These are phyloP conservation scores for Trichothecium sympodiale DNA, from an alignment of 2,329 filamentous ascomycete genomes.

Conservation along the genomic window DNA sequence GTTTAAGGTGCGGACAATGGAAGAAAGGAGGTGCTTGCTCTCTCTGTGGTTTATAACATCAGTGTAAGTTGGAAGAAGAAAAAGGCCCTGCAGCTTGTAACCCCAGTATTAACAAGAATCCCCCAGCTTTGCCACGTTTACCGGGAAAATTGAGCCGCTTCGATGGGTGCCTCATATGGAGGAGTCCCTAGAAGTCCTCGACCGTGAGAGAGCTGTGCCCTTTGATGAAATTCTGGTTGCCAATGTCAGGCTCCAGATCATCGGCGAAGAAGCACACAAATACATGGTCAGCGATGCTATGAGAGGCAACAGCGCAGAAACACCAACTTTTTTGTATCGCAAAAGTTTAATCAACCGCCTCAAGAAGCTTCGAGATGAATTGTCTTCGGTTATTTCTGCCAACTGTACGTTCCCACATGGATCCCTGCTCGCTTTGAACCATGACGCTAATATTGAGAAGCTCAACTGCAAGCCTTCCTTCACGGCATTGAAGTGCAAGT, in stretches of 20 bases:
- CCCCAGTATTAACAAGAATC: conserved; percentile 1
- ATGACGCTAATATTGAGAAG: conserved; percentile 11
- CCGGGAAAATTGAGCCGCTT: conserved; percentile 38
- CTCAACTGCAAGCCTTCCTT: conserved; percentile 17
- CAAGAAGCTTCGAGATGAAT: conserved; percentile 12
- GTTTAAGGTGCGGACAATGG: conserved; percentile 28
- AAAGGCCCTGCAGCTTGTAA: neutral
- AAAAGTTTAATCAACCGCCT: conserved; percentile 17
- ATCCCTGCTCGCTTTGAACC: neutral
- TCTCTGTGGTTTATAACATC: conserved; percentile 32
- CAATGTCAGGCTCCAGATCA: conserved; percentile 24
- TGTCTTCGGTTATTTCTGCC: conserved; percentile 12
- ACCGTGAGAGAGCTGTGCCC: conserved; percentile 30
- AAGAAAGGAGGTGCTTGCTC: conserved; percentile 37
- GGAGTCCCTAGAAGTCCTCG: conserved; percentile 38
- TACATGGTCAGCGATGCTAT: conserved; percentile 18
- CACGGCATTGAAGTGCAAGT: conserved; percentile 19
- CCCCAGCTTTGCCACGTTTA: conserved; percentile 22
- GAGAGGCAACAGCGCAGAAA: conserved; percentile 8
- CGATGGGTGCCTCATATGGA: conserved; percentile 49
- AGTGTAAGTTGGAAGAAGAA: conserved; percentile 17
- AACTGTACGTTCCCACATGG: conserved; percentile 14
- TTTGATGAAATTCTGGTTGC: conserved; percentile 35
- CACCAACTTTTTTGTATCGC: conserved; percentile 21
- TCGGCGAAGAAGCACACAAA: conserved; percentile 26